Conservation (phyloP, 2,329 filamentous ascomycete species). For the Fusarium incarnatum region DNA sequence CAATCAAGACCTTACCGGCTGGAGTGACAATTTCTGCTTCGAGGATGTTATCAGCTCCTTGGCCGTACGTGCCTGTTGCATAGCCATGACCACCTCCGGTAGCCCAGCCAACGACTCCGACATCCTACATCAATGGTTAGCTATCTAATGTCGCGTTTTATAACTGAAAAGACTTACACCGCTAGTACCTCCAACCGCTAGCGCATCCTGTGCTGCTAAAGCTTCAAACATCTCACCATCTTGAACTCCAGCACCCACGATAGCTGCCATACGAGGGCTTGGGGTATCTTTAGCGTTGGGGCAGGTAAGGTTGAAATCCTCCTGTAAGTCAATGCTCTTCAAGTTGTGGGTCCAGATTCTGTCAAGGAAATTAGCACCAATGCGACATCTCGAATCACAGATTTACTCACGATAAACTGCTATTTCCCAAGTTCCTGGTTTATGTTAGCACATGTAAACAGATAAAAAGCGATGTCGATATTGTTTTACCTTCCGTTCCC, state of each 20-base stretch:
- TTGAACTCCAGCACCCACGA: not conserved
- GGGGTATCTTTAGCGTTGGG: not conserved
- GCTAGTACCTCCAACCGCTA: not conserved
- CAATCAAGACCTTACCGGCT: not conserved
- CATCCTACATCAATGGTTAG: not conserved
- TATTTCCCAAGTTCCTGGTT: not conserved
- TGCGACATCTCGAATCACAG: not conserved
- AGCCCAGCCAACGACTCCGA: not conserved
- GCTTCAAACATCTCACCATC: not conserved
- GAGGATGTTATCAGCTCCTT: slow-evolving; percentile 1
- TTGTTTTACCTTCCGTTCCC: not conserved
- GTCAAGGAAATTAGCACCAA: not conserved
- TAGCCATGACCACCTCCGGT: not conserved
- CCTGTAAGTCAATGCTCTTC: not conserved
- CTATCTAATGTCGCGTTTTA: rapidly evolving
- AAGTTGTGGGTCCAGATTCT: not conserved
- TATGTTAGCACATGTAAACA: rapidly evolving
- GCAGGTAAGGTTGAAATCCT: not conserved
- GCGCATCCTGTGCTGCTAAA: not conserved
- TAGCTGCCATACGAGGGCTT: not conserved
- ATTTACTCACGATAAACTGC: not conserved
- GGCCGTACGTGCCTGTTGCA: not conserved
- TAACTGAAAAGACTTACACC: not conserved
- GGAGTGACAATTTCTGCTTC: not conserved
- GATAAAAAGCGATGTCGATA: not conserved